phyloP scores from a whole-genome alignment of 768 basidiomycete species.

The Phylloporus rhodoxanthus region DNA sequence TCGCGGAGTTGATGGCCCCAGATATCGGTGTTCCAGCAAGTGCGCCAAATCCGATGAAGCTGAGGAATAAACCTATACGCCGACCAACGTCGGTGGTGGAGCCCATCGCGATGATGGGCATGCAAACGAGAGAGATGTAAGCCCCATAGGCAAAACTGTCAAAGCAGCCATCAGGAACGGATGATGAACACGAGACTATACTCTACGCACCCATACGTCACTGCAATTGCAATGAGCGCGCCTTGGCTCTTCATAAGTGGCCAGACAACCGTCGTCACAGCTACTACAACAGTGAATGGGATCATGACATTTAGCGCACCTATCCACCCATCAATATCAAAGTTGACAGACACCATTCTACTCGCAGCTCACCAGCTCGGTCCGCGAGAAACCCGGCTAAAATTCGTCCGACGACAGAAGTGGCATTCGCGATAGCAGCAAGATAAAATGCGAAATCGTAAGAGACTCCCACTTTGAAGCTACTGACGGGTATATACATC shows the following conservation, averaged over 20 bases:
- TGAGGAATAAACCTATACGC: slow-evolving; percentile 60
- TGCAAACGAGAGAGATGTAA: slow-evolving; percentile 50
- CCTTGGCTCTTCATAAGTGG: slow-evolving; percentile 48
- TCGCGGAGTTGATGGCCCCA: slow-evolving; percentile 54
- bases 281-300: slow-evolving; percentile 53
- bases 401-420: slow-evolving; percentile 58
- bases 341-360: not conserved
- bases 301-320: slow-evolving; percentile 67
- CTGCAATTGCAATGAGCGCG: slow-evolving; percentile 45
- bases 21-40: slow-evolving; percentile 69
- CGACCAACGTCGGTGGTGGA: slow-evolving; percentile 56
- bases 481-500: slow-evolving; percentile 61
- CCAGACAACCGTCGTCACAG: slow-evolving; percentile 62
- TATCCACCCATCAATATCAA: slow-evolving; percentile 15
- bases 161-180: not conserved
- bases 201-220: slow-evolving; percentile 59
- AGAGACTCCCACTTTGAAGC: slow-evolving; percentile 43
- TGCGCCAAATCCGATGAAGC: slow-evolving; percentile 54
- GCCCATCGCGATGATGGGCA: slow-evolving; percentile 60
- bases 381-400: slow-evolving; percentile 51
- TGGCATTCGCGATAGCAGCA: slow-evolving; percentile 61
- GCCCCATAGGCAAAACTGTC: slow-evolving; percentile 55
- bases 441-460: slow-evolving; percentile 55
- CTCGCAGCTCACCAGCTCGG: slow-evolving; percentile 37
- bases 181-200: fast-evolving